A percentile compares a stretch with the other conserved stretches of the same genome.
Conservation (phyloP, 164 flowering plant genomes). For the Liriodendron chinense region DNA sequence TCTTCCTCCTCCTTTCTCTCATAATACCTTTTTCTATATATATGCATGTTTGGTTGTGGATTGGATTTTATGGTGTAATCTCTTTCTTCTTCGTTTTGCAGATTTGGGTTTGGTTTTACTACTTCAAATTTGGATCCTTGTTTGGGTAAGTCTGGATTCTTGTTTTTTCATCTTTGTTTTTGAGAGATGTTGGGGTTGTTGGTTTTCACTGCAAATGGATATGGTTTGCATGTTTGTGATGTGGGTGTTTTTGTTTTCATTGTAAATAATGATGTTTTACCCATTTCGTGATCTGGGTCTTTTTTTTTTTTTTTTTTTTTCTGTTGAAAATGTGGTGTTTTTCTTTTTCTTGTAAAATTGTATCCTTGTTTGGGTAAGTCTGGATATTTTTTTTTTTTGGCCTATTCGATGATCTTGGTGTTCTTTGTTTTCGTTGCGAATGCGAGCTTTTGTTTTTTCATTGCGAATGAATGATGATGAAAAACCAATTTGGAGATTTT, state of each 20-base stretch:
- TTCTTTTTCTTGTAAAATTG: too few species aligned
- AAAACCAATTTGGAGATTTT: not conserved
- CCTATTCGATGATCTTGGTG: not conserved
- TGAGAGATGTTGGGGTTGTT: too few species aligned
- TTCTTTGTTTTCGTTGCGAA: not conserved
- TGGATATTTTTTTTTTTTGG: not conserved
- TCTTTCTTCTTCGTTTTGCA: slow-evolving; percentile 19
- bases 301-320: not conserved
- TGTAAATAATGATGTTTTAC: not conserved
- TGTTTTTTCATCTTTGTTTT: not conserved
- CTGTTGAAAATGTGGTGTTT: too few species aligned
- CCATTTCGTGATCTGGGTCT: not conserved
- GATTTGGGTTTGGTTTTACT: slow-evolving; percentile 12
- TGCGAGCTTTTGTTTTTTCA: too few species aligned
- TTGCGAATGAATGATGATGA: too few species aligned
- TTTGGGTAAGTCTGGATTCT: slow-evolving; percentile 17
- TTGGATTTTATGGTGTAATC: not conserved
- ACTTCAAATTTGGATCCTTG: not conserved
- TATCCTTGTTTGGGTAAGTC: not conserved
- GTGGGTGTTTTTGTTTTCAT: not conserved
- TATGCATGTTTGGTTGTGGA: slow-evolving; percentile 4
- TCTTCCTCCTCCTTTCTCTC: not conserved
- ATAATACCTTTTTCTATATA: slow-evolving; percentile 12
- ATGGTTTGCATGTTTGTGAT: not conserved
- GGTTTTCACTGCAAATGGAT: not conserved